Conservation (phyloP, 768 basidiomycete species). For the Lactifluus hygrophoroides region DNA sequence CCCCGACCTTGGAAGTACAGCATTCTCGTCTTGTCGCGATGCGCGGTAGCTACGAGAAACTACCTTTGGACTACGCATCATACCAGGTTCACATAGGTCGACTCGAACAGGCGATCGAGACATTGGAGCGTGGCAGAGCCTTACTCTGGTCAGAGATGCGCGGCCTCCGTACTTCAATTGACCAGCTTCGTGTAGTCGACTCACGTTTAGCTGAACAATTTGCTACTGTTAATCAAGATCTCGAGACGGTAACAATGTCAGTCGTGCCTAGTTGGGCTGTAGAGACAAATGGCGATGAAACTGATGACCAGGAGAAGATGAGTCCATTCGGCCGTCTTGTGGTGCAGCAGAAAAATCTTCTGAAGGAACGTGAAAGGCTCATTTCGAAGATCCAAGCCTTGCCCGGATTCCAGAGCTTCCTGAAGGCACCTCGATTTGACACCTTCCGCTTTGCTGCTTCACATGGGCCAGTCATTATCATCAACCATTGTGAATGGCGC, state of each 20-base stretch:
- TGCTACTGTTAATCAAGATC: background rate
- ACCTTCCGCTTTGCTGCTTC: background rate
- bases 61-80: too few species aligned
- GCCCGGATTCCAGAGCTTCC: background rate
- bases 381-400: background rate
- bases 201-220: background rate
- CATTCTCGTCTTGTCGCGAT: too few species aligned
- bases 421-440: too few species aligned
- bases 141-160: too few species aligned
- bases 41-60: background rate
- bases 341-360: background rate
- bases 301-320: too few species aligned
- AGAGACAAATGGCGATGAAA: background rate
- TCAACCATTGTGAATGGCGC: too few species aligned
- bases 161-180: too few species aligned
- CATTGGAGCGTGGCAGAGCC: background rate
- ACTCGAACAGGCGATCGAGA: background rate
- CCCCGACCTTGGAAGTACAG: too few species aligned
- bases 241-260: background rate
- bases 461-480: too few species aligned
- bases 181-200: background rate
- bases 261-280: too few species aligned
- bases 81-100: background rate
- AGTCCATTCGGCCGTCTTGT: too few species aligned
- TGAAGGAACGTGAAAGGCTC: background rate